Conservation (phyloP, 2,329 filamentous ascomycete genomes). For the Fusarium algeriense region DNA sequence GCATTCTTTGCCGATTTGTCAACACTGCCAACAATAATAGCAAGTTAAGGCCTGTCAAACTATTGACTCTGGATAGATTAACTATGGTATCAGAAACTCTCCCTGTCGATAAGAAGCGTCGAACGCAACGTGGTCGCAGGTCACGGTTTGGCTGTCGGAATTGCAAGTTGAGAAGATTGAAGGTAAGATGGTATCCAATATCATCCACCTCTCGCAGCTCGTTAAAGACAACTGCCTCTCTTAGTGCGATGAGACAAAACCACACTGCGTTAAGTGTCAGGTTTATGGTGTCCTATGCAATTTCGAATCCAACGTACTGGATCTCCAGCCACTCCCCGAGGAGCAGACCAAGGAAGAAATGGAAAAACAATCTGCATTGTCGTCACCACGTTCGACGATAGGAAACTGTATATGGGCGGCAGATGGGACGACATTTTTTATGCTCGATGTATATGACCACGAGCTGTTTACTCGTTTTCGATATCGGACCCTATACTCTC, state of each 20-base stretch:
- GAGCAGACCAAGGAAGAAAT: background rate
- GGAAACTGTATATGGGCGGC: background rate
- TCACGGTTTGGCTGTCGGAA: background rate
- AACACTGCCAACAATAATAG: background rate
- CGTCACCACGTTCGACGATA: background rate
- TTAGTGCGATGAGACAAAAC: background rate
- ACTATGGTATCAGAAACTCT: background rate
- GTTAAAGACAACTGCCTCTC: too few relatives aligned
- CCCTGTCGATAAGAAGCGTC: rapidly evolving
- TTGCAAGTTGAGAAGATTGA: background rate
- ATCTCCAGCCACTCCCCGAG: background rate
- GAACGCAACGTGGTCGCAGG: background rate
- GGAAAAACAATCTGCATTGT: rapidly evolving
- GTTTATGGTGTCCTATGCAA: background rate
- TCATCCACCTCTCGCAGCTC: rapidly evolving
- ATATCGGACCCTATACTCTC: background rate
- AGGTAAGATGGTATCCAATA: background rate
- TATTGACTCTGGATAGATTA: rapidly evolving
- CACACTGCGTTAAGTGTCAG: background rate
- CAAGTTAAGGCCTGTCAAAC: rapidly evolving
- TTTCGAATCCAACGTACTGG: background rate
- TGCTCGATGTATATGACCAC: background rate
- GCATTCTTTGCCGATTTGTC: rapidly evolving
- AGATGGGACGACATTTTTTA: background rate
- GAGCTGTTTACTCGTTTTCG: background rate